Conservation (phyloP, 257 asterid species). For the Fraxinus excelsior region DNA sequence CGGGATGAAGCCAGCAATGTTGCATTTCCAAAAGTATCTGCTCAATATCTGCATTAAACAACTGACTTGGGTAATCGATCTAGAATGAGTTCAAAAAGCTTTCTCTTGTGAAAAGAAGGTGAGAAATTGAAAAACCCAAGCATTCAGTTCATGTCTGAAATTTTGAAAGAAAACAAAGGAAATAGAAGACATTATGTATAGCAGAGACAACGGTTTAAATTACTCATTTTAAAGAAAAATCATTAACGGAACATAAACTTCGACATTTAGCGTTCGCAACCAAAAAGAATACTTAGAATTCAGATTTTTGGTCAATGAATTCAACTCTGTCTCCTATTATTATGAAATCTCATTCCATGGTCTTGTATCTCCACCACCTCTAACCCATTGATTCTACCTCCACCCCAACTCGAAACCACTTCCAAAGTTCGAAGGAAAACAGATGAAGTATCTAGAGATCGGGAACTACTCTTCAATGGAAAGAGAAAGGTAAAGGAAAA, state of each 20-base stretch:
- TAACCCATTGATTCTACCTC: no score
- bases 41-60: slow-evolving; percentile 69
- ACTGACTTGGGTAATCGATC: slow-evolving; percentile 21
- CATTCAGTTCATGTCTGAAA: neutral
- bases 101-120: neutral
- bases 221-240: neutral
- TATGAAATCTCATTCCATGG: no score
- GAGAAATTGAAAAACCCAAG: neutral
- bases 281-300: neutral
- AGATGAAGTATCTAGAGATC: no score
- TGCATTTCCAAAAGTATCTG: slow-evolving; percentile 81
- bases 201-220: neutral
- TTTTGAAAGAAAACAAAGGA: neutral
- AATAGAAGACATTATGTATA: neutral
- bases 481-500: no score
- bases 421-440: no score
- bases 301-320: neutral
- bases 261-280: no score
- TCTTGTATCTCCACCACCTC: no score
- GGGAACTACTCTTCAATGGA: no score
- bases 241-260: neutral
- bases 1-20: slow-evolving; percentile 86
- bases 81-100: neutral
- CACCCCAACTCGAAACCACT: no score
- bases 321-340: neutral